Evolutionary conservation across 1,139 yeast species (phyloP), one percentile per base, ranked within the genome.

Genomic region (Kodamaea plutei): DNA sequence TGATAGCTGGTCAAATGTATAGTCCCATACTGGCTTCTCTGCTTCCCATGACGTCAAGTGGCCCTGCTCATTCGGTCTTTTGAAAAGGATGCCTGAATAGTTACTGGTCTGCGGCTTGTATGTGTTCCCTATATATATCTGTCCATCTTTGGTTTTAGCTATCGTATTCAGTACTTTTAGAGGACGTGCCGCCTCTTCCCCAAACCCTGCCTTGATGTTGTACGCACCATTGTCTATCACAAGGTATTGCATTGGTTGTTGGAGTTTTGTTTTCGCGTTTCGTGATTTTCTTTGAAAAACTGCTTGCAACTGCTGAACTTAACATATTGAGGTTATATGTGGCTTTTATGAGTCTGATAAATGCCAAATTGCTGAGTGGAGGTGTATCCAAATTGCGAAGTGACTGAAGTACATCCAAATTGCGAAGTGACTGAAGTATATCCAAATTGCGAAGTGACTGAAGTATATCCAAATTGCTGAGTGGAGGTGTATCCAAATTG

Each of bases 11-110:
- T 48, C 73, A 36, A 52, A 47, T 1, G 84, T 70, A 41, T 81
- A 76, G 53, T 93, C 97, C 98, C 98, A 93, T 3, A 93, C 73
- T n/a, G 84, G 83, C 50, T 83, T 84, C 52, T 93, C 89, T 1
- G 85, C 63, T 41, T 87, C 95, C 98, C 98, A 93, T 23, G 93
- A 85, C 1, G 82, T 78, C 33, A 93, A 60, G 48, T 89, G 94
- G 10, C 97, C 94, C 44, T 81, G 79, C 41, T 88, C 96, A 40
- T 77, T 78, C 0, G 99, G 96, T 33, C 98, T 63, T 38, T 83
- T 75, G 54, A 83, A 75, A 20, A 72, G 70, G 10, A 89, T 68
- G 1, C 93, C 88, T 1, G 94, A 79, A 32, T 78, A 81, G 48
- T 88, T 91, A 39, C 73, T 75, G 27, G 89, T 76, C 18, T 69